Evolutionary conservation across 106 monocot genomes (phyloP), one percentile per base, ranked within the genome.

Genomic region (Dioscorea zingiberensis): DNA sequence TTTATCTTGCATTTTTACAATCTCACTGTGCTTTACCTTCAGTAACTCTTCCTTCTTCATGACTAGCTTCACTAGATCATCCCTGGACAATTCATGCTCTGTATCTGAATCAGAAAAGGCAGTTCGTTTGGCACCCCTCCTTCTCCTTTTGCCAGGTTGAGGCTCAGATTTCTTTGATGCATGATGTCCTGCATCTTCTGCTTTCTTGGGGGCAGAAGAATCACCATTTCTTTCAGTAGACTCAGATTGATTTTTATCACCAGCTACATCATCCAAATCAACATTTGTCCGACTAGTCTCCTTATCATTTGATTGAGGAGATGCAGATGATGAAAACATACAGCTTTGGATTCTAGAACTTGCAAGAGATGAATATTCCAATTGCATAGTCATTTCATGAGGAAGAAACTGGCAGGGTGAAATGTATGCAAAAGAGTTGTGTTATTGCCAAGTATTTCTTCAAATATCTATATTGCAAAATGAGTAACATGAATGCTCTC

Each of bases 1-100:
- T 75, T 87, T 94, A 57, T 90, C 87, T 69, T 91, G 72, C 91
- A 97, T 80, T 56, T 78, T 65, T 64, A 91, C 88, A 68, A 84
- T 71, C 66, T 91, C 85, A 56, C 81, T 77, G 25, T 78, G 71
- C 66, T 85, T 91, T 45, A 75, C 1, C 47, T 91, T 88, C 64
- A 90, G 71, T 19, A 79, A 54, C 54, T 84, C 85, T 67, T 97
- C 88, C 67, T 82, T 97, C 70, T 97, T 88, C 25, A 63, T 67
- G 57, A 86, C 70, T 48, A 97, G 85, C 81, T 91, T 91, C 44
- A 84, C 68, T 26, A 95, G 74, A 47, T 92, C 95, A 47, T 91
- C 95, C 19, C 54, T 54, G 29, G 85, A 91, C 47, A 92, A 65
- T 27, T 88, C 87, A 68, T 27, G 38, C 32, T 97, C 88, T 62